Evolutionary conservation across 805 yeast species (phyloP).

Genomic region (Candida orba): DNA sequence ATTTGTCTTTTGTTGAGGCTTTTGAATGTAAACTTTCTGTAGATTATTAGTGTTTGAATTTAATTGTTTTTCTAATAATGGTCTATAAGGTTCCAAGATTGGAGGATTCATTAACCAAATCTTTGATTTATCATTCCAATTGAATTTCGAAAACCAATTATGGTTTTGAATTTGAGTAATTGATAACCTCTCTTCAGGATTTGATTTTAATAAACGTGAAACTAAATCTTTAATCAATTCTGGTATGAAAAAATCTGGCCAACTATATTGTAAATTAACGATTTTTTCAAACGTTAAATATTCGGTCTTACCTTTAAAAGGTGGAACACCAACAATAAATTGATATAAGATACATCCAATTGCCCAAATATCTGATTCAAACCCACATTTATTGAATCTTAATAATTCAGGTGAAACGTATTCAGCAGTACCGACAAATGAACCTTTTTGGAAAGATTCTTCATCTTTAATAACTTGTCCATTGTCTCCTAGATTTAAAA

Average conservation of each 20-base stretch:
- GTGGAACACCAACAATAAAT: slow-evolving; percentile 88
- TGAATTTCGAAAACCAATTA: slow-evolving; percentile 59
- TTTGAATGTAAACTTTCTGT: slow-evolving; percentile 15
- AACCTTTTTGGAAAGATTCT: slow-evolving; percentile 30
- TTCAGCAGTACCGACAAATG: slow-evolving; percentile 67
- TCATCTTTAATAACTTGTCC: slow-evolving; percentile 28
- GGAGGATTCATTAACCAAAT: slow-evolving; percentile 72
- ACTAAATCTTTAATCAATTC: slow-evolving; percentile 58
- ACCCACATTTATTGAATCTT: slow-evolving; percentile 75
- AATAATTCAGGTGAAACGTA: slow-evolving; percentile 56
- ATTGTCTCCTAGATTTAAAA: slow-evolving; percentile 35
- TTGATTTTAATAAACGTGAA: slow-evolving; percentile 55
- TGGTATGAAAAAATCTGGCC: slow-evolving; percentile 62
- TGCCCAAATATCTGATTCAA: slow-evolving; percentile 95
- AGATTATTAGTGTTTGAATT: slow-evolving; percentile 13
- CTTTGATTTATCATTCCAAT: slow-evolving; percentile 57
- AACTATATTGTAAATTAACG: slow-evolving; percentile 65
- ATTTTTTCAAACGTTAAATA: slow-evolving; percentile 80
- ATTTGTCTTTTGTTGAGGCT: slow-evolving; percentile 11
- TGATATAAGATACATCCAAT: slow-evolving; percentile 93
- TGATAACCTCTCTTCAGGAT: slow-evolving; percentile 60
- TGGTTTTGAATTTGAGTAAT: slow-evolving; percentile 55
- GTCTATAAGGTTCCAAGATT: slow-evolving; percentile 58
- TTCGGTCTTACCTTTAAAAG: slow-evolving; percentile 78
- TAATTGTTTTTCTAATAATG: slow-evolving; percentile 24